Evolutionary conservation across 495 filamentous ascomycete genomes (phyloP).

Genomic region (Penicillium flavigenum): DNA sequence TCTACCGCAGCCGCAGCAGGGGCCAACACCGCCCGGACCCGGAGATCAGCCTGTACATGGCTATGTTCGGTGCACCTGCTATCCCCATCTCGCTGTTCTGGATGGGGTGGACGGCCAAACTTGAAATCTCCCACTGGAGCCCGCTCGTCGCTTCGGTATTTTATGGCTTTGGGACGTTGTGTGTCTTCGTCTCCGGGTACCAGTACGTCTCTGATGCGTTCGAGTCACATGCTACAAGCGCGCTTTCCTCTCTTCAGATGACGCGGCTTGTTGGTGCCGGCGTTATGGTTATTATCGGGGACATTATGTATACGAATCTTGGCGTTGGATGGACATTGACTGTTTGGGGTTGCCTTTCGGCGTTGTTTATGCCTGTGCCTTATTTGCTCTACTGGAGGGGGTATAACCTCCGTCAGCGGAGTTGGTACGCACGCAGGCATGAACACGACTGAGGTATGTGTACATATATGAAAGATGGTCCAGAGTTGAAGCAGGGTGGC

Average conservation of each 20-base stretch:
- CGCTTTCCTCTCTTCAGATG: slow-evolving; percentile 43
- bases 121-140: slow-evolving; percentile 48
- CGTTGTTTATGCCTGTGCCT: slow-evolving; percentile 49
- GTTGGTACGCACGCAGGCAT: slow-evolving; percentile 10
- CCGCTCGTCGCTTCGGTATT: slow-evolving; percentile 41
- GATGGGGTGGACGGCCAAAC: slow-evolving; percentile 55
- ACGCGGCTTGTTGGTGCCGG: slow-evolving; percentile 47
- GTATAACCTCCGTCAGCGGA: slow-evolving; percentile 10
- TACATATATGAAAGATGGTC: background rate
- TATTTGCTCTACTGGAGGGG: slow-evolving; percentile 35
- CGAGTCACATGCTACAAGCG: slow-evolving; percentile 35
- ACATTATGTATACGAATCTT: slow-evolving; percentile 49
- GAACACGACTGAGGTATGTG: background rate
- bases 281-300: slow-evolving; percentile 41
- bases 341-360: slow-evolving; percentile 43
- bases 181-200: slow-evolving; percentile 46
- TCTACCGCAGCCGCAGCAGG: slow-evolving; percentile 10
- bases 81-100: slow-evolving; percentile 58
- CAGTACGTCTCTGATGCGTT: slow-evolving; percentile 54
- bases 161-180: slow-evolving; percentile 49
- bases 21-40: slow-evolving; percentile 43
- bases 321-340: slow-evolving; percentile 51
- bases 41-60: slow-evolving; percentile 56
- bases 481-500: background rate
- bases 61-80: slow-evolving; percentile 51